These are phyloP conservation scores for Tulasnella sp. DNA, from an alignment of 768 basidiomycete species.

Conservation along the genomic window DNA sequence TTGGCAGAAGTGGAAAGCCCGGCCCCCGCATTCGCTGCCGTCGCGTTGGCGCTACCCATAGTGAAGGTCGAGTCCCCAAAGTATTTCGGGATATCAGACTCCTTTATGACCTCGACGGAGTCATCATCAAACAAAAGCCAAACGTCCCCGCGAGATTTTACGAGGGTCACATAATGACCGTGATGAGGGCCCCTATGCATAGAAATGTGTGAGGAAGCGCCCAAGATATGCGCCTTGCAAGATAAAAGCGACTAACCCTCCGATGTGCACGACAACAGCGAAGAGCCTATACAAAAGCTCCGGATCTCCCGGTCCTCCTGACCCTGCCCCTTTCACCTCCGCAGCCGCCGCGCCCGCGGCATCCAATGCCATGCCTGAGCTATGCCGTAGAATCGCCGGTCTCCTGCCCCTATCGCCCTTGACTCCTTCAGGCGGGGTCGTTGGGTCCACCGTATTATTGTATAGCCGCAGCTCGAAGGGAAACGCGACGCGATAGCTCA, in stretches of 20 bases:
- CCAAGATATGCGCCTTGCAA: conserved; percentile 17
- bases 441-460: conserved; percentile 70
- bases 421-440: not conserved
- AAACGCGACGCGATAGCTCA: conserved; percentile 93
- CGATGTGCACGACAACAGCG: conserved; percentile 97
- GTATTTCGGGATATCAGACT: conserved; percentile 83
- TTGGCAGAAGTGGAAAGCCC: not conserved
- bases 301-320: conserved; percentile 45
- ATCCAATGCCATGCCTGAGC: not conserved
- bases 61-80: conserved; percentile 61
- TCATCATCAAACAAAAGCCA: conserved; percentile 98
- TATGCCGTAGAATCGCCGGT: not conserved
- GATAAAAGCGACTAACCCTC: conserved; percentile 56
- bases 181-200: conserved; percentile 82
- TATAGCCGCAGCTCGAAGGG: conserved; percentile 90
- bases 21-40: conserved; percentile 1
- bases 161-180: conserved; percentile 94
- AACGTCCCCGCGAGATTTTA: conserved; percentile 59
- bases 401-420: conserved; percentile 2
- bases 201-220: conserved; percentile 17
- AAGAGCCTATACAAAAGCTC: conserved; percentile 91
- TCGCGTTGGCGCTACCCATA: conserved; percentile 1
- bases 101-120: conserved; percentile 76
- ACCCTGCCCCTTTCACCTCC: conserved; percentile 7
- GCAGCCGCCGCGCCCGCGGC: not conserved